Conservation (phyloP, 169 alveolate species). For the Eimeria maxima region DNA sequence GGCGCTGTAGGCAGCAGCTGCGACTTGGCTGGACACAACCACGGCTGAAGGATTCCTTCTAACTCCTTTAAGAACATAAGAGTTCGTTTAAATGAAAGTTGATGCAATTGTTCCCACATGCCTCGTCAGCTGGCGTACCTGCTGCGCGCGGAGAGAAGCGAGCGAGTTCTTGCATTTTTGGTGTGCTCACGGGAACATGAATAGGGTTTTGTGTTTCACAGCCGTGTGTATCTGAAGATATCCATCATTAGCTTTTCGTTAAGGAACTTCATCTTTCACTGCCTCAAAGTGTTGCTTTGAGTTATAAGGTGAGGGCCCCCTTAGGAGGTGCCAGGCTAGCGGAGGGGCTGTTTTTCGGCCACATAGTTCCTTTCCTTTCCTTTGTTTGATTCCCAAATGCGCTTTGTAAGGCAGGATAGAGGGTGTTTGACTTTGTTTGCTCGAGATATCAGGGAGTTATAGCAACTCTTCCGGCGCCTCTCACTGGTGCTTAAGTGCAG, state of each 20-base stretch:
- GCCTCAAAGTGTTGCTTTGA: background rate
- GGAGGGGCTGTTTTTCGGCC: background rate
- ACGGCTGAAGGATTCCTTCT: background rate
- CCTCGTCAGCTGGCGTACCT: background rate
- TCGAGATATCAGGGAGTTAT: background rate
- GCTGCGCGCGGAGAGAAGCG: background rate
- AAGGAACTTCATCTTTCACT: background rate
- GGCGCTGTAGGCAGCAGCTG: conserved; percentile 31
- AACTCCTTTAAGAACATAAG: background rate
- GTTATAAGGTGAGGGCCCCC: background rate
- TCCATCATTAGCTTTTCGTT: background rate
- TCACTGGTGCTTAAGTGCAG: background rate
- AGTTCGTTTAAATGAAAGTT: background rate
- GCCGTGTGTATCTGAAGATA: background rate
- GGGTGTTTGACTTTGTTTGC: background rate
- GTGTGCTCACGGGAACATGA: background rate
- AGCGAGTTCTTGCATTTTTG: background rate
- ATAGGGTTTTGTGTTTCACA: background rate
- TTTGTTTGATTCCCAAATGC: background rate
- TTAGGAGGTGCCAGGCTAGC: background rate
- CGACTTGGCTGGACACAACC: background rate
- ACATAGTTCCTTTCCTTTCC: background rate
- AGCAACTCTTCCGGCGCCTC: background rate
- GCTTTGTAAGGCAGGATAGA: background rate
- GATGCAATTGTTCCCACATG: background rate